These are phyloP conservation scores for Pythium grandisporangium DNA, from an alignment of 352 stramenopile species.

Conservation along the genomic window DNA sequence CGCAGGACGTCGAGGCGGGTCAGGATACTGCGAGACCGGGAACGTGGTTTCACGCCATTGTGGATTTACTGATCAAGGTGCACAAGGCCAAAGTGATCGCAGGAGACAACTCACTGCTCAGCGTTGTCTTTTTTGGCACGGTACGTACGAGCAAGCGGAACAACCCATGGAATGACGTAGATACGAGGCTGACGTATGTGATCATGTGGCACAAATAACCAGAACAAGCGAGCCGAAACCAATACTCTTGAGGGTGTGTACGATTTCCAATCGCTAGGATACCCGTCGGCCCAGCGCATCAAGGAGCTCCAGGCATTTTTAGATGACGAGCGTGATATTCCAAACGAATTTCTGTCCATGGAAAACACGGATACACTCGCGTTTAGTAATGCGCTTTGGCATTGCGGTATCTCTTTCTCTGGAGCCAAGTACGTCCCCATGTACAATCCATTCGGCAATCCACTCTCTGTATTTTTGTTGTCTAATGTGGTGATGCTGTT, in stretches of 20 bases:
- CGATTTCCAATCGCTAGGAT: slow-evolving; percentile 70
- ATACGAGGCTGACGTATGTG: too few species aligned
- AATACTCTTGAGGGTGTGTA: slow-evolving; percentile 59
- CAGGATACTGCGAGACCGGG: slow-evolving; percentile 8
- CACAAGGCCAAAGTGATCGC: slow-evolving; percentile 75
- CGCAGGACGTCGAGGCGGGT: slow-evolving; percentile 3
- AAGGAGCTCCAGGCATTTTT: slow-evolving; percentile 65
- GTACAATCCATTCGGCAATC: not conserved
- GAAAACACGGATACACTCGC: slow-evolving; percentile 41
- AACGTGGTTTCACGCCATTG: slow-evolving; percentile 67
- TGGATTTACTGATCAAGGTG: slow-evolving; percentile 59
- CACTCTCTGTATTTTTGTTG: not conserved
- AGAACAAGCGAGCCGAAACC: slow-evolving; percentile 54
- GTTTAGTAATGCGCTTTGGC: slow-evolving; percentile 80
- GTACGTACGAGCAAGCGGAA: slow-evolving; percentile 13
- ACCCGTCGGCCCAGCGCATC: slow-evolving; percentile 58
- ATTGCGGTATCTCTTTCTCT: slow-evolving; percentile 73
- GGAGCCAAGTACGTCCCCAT: slow-evolving; percentile 73
- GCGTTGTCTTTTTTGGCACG: slow-evolving; percentile 71
- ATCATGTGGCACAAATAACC: not conserved
- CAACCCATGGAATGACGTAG: too few species aligned
- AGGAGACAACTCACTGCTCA: slow-evolving; percentile 70
- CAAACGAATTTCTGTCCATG: slow-evolving; percentile 44
- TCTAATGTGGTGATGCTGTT: not conserved
- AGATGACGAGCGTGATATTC: slow-evolving; percentile 24